Evolutionary conservation across 164 flowering plant species (phyloP).

Genomic region (Sedum album): DNA sequence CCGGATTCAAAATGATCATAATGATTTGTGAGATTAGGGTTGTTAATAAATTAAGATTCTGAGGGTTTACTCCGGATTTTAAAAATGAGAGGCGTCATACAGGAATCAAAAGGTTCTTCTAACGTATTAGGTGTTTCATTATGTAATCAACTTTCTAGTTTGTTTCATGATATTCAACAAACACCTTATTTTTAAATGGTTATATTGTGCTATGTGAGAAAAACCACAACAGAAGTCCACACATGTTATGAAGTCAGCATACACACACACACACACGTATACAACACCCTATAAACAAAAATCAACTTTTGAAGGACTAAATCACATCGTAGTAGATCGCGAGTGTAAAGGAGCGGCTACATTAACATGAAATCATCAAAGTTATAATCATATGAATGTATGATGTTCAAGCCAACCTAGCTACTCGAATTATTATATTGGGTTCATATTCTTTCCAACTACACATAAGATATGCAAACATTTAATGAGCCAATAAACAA

Average conservation of each 20-base stretch:
- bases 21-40: too few species aligned
- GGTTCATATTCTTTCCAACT: background rate
- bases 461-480: background rate
- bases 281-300: background rate
- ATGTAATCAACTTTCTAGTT: background rate
- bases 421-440: background rate
- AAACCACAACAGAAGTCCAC: background rate
- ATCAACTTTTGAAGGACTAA: too few species aligned
- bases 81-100: background rate
- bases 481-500: background rate
- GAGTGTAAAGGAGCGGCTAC: background rate
- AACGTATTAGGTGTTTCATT: background rate
- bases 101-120: background rate
- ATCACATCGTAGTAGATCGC: too few species aligned
- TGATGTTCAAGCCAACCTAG: background rate
- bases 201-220: too few species aligned
- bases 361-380: background rate
- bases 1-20: too few species aligned
- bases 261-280: too few species aligned
- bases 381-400: background rate
- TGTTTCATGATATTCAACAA: background rate
- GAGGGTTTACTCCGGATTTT: too few species aligned
- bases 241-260: background rate
- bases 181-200: background rate
- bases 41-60: too few species aligned